Evolutionary conservation across 2,329 filamentous ascomycete species (phyloP), one percentile per base, ranked within the genome.

Genomic region (Thielaviopsis euricoi): DNA sequence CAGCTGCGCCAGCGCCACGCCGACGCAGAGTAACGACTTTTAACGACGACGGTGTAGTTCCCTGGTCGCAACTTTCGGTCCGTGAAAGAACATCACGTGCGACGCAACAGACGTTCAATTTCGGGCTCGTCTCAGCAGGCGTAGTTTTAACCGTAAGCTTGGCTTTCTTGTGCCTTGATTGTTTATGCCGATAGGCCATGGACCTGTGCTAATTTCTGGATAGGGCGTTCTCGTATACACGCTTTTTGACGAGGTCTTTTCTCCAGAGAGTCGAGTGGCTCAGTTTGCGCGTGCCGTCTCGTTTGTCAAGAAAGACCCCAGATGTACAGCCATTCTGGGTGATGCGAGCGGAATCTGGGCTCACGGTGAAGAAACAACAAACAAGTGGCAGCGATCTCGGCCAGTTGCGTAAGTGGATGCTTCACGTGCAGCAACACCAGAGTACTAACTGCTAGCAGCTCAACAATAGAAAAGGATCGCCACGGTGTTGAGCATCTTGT

Each of bases 31-130:
- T 96, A 25, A 95, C 89, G 0, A 80, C 91, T 0, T 83, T 90
- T 65, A 93, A 89, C 64, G 91, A 96, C 64, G 86, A 89, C 66
- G 91, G 91, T 7, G 77, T 79, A 62, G 82, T 95, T 1, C 81
- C 82, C 3, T 97, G 91, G 91, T 77, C 74, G 2, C 77, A 93
- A 57, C 78, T 97, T 2, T 89, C 84, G 0, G 74, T 72, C 0
- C 74, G 74, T 53, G 91, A 96, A 68, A 96, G 95, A 70, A 82
- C 83, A 2, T 86, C 85, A 23, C 80, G 91, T 46, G 87, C 89
- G 9, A 91, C 88, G 0, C 90, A 96, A 70, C 91, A 96, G 70
- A 86, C 85, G 17, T 85, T 95, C 74, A 96, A 97, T 70, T 82
- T 95, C 63, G 77, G 85, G 63, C 71, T 96, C 62, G 81, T 96